Conservation (phyloP, 352 stramenopile genomes). For the Phytophthora constricta region DNA sequence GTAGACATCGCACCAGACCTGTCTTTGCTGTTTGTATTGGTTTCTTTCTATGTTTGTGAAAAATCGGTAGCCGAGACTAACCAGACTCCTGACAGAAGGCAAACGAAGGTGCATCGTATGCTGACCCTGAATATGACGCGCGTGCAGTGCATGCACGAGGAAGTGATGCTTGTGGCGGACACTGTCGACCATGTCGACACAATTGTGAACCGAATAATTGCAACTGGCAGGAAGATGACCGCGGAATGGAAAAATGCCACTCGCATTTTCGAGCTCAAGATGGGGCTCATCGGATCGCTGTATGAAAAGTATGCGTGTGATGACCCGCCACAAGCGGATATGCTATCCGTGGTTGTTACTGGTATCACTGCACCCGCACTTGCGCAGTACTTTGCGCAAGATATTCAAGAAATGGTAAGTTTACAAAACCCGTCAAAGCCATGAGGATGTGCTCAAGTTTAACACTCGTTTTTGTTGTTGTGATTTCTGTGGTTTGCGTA, state of each 20-base stretch:
- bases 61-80: background rate
- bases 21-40: conserved; percentile 43
- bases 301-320: conserved; percentile 82
- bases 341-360: conserved; percentile 66
- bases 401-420: conserved; percentile 84
- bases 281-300: conserved; percentile 70
- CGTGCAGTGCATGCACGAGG: conserved; percentile 37
- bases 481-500: background rate
- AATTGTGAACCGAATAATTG: conserved; percentile 42
- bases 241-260: conserved; percentile 83
- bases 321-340: conserved; percentile 70
- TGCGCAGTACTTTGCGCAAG: conserved; percentile 81
- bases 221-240: conserved; percentile 44
- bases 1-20: conserved; percentile 48
- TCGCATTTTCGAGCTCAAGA: conserved; percentile 80
- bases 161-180: conserved; percentile 42
- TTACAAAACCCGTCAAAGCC: no score
- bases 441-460: no score
- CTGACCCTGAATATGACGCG: conserved; percentile 45
- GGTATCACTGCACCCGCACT: conserved; percentile 70
- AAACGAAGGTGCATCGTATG: conserved; percentile 35
- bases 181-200: conserved; percentile 31
- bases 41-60: conserved; percentile 24
- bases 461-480: no score
- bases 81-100: background rate